Evolutionary conservation across 2,329 filamentous ascomycete species (phyloP).

Genomic region (Colletotrichum horii): DNA sequence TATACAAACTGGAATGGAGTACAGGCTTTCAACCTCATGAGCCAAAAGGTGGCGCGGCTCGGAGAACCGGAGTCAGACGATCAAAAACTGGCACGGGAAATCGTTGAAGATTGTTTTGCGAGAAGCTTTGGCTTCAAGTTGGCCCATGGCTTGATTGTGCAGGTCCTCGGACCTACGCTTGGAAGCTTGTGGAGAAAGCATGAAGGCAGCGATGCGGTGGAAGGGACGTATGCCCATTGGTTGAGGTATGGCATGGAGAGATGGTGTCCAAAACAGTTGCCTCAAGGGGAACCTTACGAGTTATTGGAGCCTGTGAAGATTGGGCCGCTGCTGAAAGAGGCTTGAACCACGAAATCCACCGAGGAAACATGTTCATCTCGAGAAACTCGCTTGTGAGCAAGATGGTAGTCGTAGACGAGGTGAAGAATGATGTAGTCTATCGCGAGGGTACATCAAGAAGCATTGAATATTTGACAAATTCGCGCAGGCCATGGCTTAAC

Average conservation of each 20-base stretch:
- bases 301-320: constrained; percentile 41
- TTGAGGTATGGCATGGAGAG: constrained; percentile 53
- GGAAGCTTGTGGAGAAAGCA: constrained; percentile 59
- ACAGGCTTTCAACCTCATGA: constrained; percentile 56
- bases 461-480: too few relatives aligned
- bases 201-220: constrained; percentile 50
- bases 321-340: constrained; percentile 27
- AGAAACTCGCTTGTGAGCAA: too few relatives aligned
- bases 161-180: constrained; percentile 53
- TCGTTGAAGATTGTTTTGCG: constrained; percentile 55
- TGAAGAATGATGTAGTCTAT: too few relatives aligned
- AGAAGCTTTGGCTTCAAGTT: constrained; percentile 61
- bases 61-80: constrained; percentile 47
- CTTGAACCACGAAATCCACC: too few relatives aligned
- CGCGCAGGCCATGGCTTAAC: too few relatives aligned
- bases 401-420: too few relatives aligned
- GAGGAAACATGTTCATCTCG: too few relatives aligned
- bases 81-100: constrained; percentile 51
- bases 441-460: too few relatives aligned
- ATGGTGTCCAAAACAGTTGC: constrained; percentile 49
- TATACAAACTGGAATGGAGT: constrained; percentile 56
- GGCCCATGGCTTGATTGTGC: constrained; percentile 57
- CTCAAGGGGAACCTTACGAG: constrained; percentile 36
- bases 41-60: constrained; percentile 38
- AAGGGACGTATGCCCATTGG: constrained; percentile 61